phyloP scores from a whole-genome alignment of 345 rosid genomes.

The Orychophragmus violaceus region DNA sequence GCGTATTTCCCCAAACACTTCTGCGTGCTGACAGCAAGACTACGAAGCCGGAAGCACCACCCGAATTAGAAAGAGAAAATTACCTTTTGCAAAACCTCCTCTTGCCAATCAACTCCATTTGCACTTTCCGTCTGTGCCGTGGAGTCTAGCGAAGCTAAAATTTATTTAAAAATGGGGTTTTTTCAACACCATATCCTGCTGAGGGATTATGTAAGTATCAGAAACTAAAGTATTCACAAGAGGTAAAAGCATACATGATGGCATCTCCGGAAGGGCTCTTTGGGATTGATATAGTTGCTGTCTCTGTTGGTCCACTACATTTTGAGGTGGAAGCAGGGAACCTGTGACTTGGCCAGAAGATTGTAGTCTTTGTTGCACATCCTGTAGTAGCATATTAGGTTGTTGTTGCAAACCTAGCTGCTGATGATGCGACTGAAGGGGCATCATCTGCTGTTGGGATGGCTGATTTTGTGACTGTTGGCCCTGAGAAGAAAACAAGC shows the following conservation, averaged over 20 bases:
- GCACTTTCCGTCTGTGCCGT: slow-evolving; percentile 64
- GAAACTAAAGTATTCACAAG: slow-evolving; percentile 6
- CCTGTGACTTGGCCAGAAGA: slow-evolving; percentile 56
- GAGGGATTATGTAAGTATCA: slow-evolving; percentile 1
- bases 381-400: slow-evolving; percentile 57
- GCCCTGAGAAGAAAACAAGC: slow-evolving; percentile 59
- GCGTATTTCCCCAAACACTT: slow-evolving; percentile 1
- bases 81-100: slow-evolving; percentile 88
- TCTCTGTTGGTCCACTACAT: slow-evolving; percentile 78
- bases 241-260: slow-evolving; percentile 59
- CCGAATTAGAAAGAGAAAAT: background rate
- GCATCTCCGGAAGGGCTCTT: slow-evolving; percentile 62
- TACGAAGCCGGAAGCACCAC: background rate
- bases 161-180: slow-evolving; percentile 2
- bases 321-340: slow-evolving; percentile 72
- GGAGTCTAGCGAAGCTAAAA: slow-evolving; percentile 72
- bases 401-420: slow-evolving; percentile 75
- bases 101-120: slow-evolving; percentile 84
- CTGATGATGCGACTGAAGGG: slow-evolving; percentile 78
- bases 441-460: slow-evolving; percentile 63
- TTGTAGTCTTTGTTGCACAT: slow-evolving; percentile 75
- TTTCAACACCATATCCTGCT: slow-evolving; percentile 5
- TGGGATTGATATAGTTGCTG: slow-evolving; percentile 67
- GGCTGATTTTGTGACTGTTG: slow-evolving; percentile 64
- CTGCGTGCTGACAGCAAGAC: background rate